Conservation (phyloP, 106 monocot species). For the Chionographis japonica region DNA sequence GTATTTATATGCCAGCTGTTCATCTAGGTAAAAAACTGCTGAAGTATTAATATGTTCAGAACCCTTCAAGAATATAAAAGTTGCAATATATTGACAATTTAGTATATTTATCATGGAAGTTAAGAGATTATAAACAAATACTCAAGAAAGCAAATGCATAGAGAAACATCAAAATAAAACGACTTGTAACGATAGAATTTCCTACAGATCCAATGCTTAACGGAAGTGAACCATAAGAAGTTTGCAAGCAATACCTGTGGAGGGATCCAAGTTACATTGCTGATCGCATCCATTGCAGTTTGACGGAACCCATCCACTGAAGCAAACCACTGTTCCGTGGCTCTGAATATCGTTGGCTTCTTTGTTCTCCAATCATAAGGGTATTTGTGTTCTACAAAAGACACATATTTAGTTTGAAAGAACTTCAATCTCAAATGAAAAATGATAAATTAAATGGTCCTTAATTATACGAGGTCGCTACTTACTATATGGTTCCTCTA, state of each 20-base stretch:
- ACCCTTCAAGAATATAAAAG: too few relatives aligned
- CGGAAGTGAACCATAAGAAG: too few relatives aligned
- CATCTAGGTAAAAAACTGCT: too few relatives aligned
- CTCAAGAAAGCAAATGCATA: not conserved
- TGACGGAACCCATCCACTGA: constrained; percentile 93
- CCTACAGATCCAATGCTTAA: too few relatives aligned
- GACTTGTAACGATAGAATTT: not conserved
- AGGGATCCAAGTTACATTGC: constrained; percentile 82
- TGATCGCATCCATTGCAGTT: constrained; percentile 83
- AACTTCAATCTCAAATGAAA: not conserved
- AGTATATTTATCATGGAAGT: too few relatives aligned
- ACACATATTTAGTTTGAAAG: not conserved
- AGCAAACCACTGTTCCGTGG: constrained; percentile 98
- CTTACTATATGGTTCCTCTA: constrained; percentile 95
- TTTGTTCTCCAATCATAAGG: constrained; percentile 99
- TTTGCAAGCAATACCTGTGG: constrained; percentile 45
- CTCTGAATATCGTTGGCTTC: constrained; percentile 98
- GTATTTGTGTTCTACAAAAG: constrained; percentile 82
- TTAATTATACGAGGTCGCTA: constrained; percentile 1
- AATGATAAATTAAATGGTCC: not conserved
- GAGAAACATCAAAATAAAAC: not conserved
- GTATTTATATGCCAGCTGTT: too few relatives aligned
- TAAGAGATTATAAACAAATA: not conserved
- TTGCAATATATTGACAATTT: too few relatives aligned
- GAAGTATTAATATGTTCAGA: too few relatives aligned